Percentiles rank a stretch among this genome's conserved stretches.
Conservation (phyloP, 495 filamentous ascomycete genomes). For the Neurospora tetraspora region DNA sequence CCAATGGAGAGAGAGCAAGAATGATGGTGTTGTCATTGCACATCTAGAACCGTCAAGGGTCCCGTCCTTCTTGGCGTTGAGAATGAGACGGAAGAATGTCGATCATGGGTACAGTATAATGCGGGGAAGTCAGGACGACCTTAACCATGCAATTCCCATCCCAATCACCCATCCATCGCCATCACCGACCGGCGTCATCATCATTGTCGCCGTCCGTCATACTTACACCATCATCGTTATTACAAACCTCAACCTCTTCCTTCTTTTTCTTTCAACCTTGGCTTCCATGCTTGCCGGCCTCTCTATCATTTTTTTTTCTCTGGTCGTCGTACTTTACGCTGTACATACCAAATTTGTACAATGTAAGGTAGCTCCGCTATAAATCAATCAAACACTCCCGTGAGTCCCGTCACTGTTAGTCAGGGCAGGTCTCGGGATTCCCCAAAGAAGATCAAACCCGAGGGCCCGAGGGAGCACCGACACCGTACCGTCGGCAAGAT, state of each 20-base stretch:
- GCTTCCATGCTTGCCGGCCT: background rate
- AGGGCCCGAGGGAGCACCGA: background rate
- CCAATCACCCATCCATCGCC: background rate
- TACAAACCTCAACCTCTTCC: background rate
- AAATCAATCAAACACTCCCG: background rate
- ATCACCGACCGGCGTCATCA: background rate
- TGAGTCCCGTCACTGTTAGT: background rate
- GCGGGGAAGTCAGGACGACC: background rate
- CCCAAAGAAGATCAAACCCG: background rate
- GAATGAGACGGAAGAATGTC: background rate
- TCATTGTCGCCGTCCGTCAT: background rate
- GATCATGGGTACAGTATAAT: background rate
- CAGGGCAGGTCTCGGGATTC: background rate
- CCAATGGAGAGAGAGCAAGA: background rate
- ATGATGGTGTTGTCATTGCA: background rate
- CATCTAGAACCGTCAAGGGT: background rate
- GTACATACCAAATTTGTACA: background rate
- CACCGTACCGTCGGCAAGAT: background rate
- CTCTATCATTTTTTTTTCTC: too few relatives aligned
- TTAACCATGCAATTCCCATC: background rate
- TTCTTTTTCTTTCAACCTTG: background rate
- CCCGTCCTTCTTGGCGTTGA: background rate
- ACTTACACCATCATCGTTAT: too few relatives aligned
- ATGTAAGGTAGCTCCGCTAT: background rate
- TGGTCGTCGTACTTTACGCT: background rate